Evolutionary conservation across 306 rosid genomes (phyloP).

Genomic region (Prunus campanulata): DNA sequence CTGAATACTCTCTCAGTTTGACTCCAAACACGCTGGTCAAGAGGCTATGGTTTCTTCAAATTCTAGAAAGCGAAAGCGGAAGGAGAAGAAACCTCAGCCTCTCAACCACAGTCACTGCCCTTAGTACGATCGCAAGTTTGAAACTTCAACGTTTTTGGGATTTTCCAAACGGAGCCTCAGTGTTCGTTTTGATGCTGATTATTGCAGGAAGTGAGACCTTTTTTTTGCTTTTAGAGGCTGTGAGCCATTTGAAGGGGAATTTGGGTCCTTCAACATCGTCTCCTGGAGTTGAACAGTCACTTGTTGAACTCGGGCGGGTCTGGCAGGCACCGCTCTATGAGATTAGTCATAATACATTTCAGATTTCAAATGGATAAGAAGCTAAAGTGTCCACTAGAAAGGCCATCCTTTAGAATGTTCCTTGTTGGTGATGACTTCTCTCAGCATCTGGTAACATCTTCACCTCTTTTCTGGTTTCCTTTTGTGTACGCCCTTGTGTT

Average conservation of each 20-base stretch:
- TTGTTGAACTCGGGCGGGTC: slow-evolving; percentile 48
- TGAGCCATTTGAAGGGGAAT: slow-evolving; percentile 47
- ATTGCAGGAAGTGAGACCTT: slow-evolving; percentile 65
- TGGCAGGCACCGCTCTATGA: slow-evolving; percentile 59
- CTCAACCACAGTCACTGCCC: slow-evolving; percentile 39
- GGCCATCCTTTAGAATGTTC: neutral
- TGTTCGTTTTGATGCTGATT: neutral
- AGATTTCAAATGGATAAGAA: neutral
- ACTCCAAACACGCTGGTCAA: slow-evolving; percentile 19
- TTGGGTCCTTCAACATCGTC: slow-evolving; percentile 18
- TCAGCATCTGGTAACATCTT: slow-evolving; percentile 3
- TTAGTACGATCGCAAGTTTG: neutral
- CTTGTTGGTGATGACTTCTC: slow-evolving; percentile 4
- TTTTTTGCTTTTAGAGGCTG: slow-evolving; percentile 52
- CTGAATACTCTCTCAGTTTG: neutral
- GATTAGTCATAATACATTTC: slow-evolving; percentile 21
- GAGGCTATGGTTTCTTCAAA: slow-evolving; percentile 22
- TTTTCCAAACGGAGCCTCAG: neutral
- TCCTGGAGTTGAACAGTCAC: slow-evolving; percentile 36
- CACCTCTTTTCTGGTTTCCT: neutral
- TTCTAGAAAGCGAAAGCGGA: slow-evolving; percentile 54
- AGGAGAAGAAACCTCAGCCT: slow-evolving; percentile 33
- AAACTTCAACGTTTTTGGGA: neutral
- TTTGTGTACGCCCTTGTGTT: too few relatives aligned
- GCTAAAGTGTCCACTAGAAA: neutral